Evolutionary conservation across 352 stramenopile genomes (phyloP).

Genomic region (Globisporangium camurandrum): DNA sequence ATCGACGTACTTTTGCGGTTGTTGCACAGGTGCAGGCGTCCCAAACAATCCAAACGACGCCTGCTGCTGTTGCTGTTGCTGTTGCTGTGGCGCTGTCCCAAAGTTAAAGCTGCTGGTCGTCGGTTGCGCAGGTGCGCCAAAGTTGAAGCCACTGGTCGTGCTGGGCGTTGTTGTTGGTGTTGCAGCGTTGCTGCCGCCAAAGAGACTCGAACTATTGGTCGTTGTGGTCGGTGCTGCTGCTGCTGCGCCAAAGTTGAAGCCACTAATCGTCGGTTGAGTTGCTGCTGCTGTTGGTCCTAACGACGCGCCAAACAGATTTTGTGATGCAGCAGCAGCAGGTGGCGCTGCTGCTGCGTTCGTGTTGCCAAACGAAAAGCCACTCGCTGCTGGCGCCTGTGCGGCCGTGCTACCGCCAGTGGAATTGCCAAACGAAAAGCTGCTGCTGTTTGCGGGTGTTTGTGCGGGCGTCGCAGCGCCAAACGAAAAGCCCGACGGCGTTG

Average conservation of each 20-base stretch:
- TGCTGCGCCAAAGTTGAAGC: constrained; percentile 21
- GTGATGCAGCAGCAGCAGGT: too few species aligned
- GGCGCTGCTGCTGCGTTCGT: constrained; percentile 9
- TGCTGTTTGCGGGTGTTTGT: too few species aligned
- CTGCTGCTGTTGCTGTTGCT: constrained; percentile 1
- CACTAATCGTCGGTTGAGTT: constrained; percentile 10
- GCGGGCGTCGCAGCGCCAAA: constrained; percentile 12
- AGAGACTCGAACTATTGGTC: constrained; percentile 13
- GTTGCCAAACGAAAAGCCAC: constrained; percentile 10
- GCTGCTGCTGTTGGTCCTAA: neutral
- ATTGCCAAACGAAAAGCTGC: constrained; percentile 23
- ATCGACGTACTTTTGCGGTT: constrained; percentile 8
- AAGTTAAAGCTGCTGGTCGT: constrained; percentile 10
- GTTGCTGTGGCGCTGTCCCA: constrained; percentile 9
- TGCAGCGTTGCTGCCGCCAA: constrained; percentile 11
- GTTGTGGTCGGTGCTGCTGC: constrained; percentile 7
- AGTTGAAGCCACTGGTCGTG: constrained; percentile 16
- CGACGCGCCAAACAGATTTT: constrained; percentile 18
- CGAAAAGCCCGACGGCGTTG: constrained; percentile 10
- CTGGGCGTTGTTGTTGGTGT: constrained; percentile 4
- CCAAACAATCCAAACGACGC: constrained; percentile 18
- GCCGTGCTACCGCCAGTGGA: constrained; percentile 11
- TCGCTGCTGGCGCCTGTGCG: constrained; percentile 6
- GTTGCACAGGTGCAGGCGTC: neutral
- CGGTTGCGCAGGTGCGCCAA: constrained; percentile 2